phyloP scores from a whole-genome alignment of 2,329 filamentous ascomycete species.

The Grosmannia clavigera region DNA sequence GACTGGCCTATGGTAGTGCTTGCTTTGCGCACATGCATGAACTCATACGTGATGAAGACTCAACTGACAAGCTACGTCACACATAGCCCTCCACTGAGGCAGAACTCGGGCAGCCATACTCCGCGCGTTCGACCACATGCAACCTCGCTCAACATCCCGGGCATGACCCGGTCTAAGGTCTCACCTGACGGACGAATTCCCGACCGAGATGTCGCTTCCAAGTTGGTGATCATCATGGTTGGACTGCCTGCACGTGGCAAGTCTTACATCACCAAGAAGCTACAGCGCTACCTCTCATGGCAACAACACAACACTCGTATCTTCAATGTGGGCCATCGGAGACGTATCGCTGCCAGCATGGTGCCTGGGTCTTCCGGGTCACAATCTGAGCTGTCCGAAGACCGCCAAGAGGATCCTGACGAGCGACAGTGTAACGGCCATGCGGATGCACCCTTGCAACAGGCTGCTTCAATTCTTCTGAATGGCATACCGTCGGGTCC shows the following conservation, averaged over 20 bases:
- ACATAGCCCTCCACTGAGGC: conserved; percentile 51
- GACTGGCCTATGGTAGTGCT: background rate
- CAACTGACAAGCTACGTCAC: conserved; percentile 7
- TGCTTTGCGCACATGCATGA: background rate
- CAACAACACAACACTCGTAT: conserved; percentile 91
- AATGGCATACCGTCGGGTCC: conserved; percentile 34
- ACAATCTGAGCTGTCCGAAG: background rate
- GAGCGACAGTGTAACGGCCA: background rate
- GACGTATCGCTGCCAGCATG: conserved; percentile 63
- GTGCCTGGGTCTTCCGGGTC: conserved; percentile 17
- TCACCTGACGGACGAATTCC: conserved; percentile 93
- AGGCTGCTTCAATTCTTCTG: conserved; percentile 44
- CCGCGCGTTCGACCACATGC: conserved; percentile 71
- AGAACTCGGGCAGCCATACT: conserved; percentile 65
- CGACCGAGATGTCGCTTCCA: conserved; percentile 85
- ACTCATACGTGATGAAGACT: background rate
- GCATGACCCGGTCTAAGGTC: conserved; percentile 87
- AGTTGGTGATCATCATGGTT: conserved; percentile 97
- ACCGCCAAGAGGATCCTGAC: conserved; percentile 7
- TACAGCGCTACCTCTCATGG: conserved; percentile 92
- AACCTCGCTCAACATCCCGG: conserved; percentile 92
- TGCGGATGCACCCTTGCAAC: conserved; percentile 33
- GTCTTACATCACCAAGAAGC: conserved; percentile 97
- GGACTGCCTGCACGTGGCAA: conserved; percentile 90
- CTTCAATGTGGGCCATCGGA: conserved; percentile 92